Evolutionary conservation across 805 yeast species (phyloP).

Genomic region (Debaryomyces castellii): DNA sequence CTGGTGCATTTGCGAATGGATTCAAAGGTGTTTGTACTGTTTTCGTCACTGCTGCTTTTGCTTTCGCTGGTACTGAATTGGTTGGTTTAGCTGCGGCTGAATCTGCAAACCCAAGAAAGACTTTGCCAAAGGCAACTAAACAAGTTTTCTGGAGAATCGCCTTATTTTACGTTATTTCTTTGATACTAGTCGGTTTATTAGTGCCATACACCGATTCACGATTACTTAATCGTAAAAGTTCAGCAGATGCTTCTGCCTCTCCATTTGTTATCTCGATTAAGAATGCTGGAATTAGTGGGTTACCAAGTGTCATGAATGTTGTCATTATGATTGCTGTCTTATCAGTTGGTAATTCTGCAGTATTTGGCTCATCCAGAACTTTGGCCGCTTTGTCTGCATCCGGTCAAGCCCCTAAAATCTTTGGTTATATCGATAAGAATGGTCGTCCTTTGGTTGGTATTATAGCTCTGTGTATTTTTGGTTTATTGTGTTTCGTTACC

Average conservation of each 20-base stretch:
- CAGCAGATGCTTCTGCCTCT: conserved; percentile 26
- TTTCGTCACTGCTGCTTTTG: conserved; percentile 42
- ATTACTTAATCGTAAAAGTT: conserved; percentile 22
- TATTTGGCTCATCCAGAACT: conserved; percentile 41
- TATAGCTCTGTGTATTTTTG: conserved; percentile 36
- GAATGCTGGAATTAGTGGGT: conserved; percentile 35
- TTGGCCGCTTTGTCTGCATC: conserved; percentile 46
- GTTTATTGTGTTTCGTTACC: conserved; percentile 45
- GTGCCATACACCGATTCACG: conserved; percentile 47
- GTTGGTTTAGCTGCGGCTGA: conserved; percentile 44
- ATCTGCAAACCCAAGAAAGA: conserved; percentile 34
- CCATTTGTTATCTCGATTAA: conserved; percentile 41
- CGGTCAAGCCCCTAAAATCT: conserved; percentile 44
- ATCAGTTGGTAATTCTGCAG: conserved; percentile 45
- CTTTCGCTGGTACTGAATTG: conserved; percentile 41
- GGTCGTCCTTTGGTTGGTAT: conserved; percentile 53
- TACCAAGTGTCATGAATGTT: conserved; percentile 40
- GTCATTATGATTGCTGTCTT: conserved; percentile 40
- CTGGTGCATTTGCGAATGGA: conserved; percentile 55
- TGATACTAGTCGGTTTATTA: conserved; percentile 48
- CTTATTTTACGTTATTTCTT: conserved; percentile 44
- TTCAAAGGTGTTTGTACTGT: conserved; percentile 40
- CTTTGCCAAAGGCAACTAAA: conserved; percentile 41
- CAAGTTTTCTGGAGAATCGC: conserved; percentile 44
- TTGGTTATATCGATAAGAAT: conserved; percentile 46